Conservation (phyloP, 2,329 filamentous ascomycete species). For the Monosporascus sp. region DNA sequence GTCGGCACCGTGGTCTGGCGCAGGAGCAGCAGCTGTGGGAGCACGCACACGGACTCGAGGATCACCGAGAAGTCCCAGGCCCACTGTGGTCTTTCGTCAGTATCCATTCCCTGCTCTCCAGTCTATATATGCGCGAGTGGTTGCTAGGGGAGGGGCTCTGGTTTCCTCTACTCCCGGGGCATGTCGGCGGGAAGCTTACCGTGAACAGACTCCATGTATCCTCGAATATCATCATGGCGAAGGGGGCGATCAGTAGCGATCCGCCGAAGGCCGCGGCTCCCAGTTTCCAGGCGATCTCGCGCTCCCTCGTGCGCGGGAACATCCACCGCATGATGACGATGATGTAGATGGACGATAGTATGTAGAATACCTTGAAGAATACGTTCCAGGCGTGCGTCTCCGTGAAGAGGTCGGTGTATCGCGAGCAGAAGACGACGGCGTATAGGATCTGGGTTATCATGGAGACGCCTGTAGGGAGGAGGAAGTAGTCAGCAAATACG, state of each 20-base stretch:
- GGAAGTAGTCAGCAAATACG: neutral
- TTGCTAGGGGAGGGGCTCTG: conserved; percentile 9
- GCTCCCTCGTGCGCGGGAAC: conserved; percentile 81
- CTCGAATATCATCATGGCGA: conserved; percentile 66
- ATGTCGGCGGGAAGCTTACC: conserved; percentile 31
- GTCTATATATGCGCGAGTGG: neutral
- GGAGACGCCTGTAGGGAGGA: conserved; percentile 62
- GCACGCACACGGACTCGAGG: conserved; percentile 83
- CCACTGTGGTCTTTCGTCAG: conserved; percentile 44
- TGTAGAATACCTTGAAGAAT: conserved; percentile 85
- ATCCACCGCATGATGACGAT: conserved; percentile 81
- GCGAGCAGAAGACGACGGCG: conserved; percentile 74
- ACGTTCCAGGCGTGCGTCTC: conserved; percentile 62
- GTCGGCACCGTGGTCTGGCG: conserved; percentile 94
- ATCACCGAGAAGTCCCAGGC: conserved; percentile 87
- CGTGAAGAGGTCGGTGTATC: conserved; percentile 78
- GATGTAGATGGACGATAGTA: conserved; percentile 77
- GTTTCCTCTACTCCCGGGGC: neutral
- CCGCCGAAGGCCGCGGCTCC: conserved; percentile 64
- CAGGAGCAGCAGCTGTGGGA: conserved; percentile 86
- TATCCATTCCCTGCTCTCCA: neutral
- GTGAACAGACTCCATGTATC: conserved; percentile 44
- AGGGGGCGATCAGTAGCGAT: conserved; percentile 63
- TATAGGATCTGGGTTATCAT: conserved; percentile 90
- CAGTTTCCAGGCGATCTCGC: conserved; percentile 90